These are phyloP conservation scores for Coniella vitis DNA, from an alignment of 2,329 filamentous ascomycete species.

Conservation along the genomic window DNA sequence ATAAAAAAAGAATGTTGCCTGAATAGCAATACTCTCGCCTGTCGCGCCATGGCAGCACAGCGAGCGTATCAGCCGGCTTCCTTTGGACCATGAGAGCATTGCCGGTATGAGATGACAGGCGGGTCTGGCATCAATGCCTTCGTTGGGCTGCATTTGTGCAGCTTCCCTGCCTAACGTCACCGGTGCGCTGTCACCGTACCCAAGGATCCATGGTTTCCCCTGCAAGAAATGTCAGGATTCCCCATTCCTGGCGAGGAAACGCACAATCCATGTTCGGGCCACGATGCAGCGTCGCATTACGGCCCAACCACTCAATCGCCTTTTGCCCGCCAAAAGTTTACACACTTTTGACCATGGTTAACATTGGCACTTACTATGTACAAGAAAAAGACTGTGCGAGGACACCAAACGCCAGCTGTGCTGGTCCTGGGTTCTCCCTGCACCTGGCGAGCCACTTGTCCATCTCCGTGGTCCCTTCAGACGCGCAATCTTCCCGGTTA, in stretches of 20 bases:
- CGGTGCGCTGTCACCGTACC: conserved; percentile 15
- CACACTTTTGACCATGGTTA: conserved; percentile 1
- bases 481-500: conserved; percentile 9
- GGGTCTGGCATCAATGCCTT: conserved; percentile 18
- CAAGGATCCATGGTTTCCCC: conserved; percentile 11
- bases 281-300: conserved; percentile 13
- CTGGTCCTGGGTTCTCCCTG: conserved; percentile 9
- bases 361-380: background rate
- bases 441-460: conserved; percentile 9
- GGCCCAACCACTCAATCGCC: conserved; percentile 14
- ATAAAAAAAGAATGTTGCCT: too few species aligned
- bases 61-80: conserved; percentile 9
- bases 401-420: conserved; percentile 8
- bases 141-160: conserved; percentile 15
- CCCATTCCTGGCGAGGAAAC: background rate
- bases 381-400: conserved; percentile 6
- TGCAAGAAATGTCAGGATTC: conserved; percentile 6
- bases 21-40: background rate
- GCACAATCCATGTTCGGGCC: conserved; percentile 11
- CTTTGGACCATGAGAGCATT: conserved; percentile 6
- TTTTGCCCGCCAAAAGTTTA: conserved; percentile 9
- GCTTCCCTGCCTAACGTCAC: conserved; percentile 15
- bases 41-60: background rate
- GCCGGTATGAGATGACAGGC: conserved; percentile 12
- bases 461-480: conserved; percentile 1